Percentiles rank a stretch among this genome's conserved stretches.
Conservation (phyloP, 441 rosid species). For the Aleurites moluccanus region DNA sequence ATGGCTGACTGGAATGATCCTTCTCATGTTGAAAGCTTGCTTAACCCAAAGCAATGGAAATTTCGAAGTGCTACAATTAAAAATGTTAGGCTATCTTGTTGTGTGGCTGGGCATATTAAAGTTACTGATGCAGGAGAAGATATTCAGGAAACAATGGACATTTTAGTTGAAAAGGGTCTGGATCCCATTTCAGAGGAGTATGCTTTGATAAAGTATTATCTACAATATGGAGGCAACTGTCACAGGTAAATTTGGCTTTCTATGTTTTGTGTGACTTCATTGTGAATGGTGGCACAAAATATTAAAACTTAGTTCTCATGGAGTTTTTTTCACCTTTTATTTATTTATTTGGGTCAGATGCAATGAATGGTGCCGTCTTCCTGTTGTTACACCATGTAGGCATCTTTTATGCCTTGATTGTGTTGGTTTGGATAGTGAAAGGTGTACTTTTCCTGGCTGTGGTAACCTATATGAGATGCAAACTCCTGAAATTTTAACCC, state of each 20-base stretch:
- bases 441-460: conserved; percentile 75
- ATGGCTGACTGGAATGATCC: conserved; percentile 99
- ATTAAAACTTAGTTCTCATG: background rate
- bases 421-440: conserved; percentile 70
- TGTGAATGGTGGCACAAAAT: conserved; percentile 11
- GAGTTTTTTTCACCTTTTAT: background rate
- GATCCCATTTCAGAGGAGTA: conserved; percentile 66
- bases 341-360: conserved; percentile 49
- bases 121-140: conserved; percentile 81
- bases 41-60: conserved; percentile 95
- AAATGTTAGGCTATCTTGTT: conserved; percentile 89
- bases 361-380: conserved; percentile 96
- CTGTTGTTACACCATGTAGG: conserved; percentile 86
- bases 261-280: background rate
- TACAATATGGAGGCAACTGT: conserved; percentile 82
- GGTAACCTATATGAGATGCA: conserved; percentile 84
- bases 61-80: conserved; percentile 63
- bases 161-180: conserved; percentile 57
- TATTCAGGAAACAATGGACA: conserved; percentile 94
- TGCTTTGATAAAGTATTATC: conserved; percentile 62
- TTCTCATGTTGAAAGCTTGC: conserved; percentile 94
- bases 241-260: conserved; percentile 50
- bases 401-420: conserved; percentile 91
- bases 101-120: conserved; percentile 95
- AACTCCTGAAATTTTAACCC: conserved; percentile 67